Conservation (phyloP, 1,284 basidiomycete species). For the Ustilago cynodontis region DNA sequence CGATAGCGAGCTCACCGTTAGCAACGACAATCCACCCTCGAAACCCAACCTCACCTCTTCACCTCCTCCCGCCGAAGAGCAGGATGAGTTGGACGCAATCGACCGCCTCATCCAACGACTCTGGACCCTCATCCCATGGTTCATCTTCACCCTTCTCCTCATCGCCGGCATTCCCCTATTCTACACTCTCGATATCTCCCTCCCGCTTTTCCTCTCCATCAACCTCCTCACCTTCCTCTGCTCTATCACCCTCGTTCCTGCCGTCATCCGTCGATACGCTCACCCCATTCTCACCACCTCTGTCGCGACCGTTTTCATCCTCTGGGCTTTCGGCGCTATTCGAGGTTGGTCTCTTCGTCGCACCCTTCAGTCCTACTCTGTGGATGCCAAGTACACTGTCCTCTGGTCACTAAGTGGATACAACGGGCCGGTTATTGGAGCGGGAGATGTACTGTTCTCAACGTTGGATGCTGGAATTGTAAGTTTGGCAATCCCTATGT, state of each 20-base stretch:
- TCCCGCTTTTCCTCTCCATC: conserved; percentile 58
- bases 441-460: conserved; percentile 58
- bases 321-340: conserved; percentile 57
- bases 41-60: neutral
- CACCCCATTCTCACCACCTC: conserved; percentile 64
- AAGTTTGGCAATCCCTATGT: conserved; percentile 61
- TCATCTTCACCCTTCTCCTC: conserved; percentile 41
- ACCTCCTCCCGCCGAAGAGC: neutral
- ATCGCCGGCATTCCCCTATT: conserved; percentile 57
- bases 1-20: conserved; percentile 21
- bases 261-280: conserved; percentile 47
- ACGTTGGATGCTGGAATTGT: conserved; percentile 64
- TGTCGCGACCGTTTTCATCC: conserved; percentile 52
- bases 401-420: conserved; percentile 53
- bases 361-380: conserved; percentile 45
- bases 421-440: conserved; percentile 58
- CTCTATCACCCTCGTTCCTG: conserved; percentile 56
- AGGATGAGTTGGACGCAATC: conserved; percentile 45
- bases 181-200: conserved; percentile 53
- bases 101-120: conserved; percentile 52
- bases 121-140: conserved; percentile 45
- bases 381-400: conserved; percentile 54
- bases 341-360: conserved; percentile 32
- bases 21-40: conserved; percentile 9
- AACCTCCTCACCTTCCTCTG: conserved; percentile 59